phyloP scores from a whole-genome alignment of 768 basidiomycete genomes.

The Trametes cinnabarina region DNA sequence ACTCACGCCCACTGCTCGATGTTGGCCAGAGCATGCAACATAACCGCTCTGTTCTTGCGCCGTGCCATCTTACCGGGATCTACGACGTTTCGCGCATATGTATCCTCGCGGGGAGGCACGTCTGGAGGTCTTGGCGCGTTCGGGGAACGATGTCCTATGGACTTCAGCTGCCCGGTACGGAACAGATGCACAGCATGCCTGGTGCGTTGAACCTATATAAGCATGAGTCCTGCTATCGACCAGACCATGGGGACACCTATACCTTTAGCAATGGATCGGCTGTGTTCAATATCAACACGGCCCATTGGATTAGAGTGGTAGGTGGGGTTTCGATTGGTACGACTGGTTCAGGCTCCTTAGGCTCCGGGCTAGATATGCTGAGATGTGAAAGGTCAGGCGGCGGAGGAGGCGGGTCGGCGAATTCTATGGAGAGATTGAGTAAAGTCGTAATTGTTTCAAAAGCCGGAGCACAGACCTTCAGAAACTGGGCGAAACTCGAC shows the following conservation, averaged over 20 bases:
- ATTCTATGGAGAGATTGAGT: conserved; percentile 35
- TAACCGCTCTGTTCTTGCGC: conserved; percentile 63
- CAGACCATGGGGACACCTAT: not conserved
- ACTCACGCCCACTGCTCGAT: conserved; percentile 90
- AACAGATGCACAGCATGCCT: conserved; percentile 67
- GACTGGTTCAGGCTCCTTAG: conserved; percentile 37
- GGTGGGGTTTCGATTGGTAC: conserved; percentile 52
- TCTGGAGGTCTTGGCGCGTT: conserved; percentile 56
- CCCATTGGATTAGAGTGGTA: conserved; percentile 73
- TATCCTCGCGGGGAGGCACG: conserved; percentile 59
- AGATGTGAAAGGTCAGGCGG: conserved; percentile 26
- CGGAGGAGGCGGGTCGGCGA: conserved; percentile 62
- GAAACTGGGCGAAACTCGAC: conserved; percentile 72
- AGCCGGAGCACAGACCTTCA: conserved; percentile 47
- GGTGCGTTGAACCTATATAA: conserved; percentile 59
- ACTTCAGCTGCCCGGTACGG: conserved; percentile 63
- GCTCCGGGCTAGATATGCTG: conserved; percentile 15
- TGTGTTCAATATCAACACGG: conserved; percentile 75
- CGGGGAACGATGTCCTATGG: conserved; percentile 54
- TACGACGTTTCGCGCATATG: conserved; percentile 49
- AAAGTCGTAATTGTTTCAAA: not conserved
- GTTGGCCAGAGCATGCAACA: conserved; percentile 81
- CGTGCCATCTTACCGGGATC: conserved; percentile 58
- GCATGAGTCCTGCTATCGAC: not conserved
- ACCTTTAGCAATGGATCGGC: conserved; percentile 66